A percentile compares a stretch with the other conserved stretches of the same genome.
These are phyloP conservation scores for Trametes polyzona DNA, from an alignment of 1,284 basidiomycete genomes.

Conservation along the genomic window DNA sequence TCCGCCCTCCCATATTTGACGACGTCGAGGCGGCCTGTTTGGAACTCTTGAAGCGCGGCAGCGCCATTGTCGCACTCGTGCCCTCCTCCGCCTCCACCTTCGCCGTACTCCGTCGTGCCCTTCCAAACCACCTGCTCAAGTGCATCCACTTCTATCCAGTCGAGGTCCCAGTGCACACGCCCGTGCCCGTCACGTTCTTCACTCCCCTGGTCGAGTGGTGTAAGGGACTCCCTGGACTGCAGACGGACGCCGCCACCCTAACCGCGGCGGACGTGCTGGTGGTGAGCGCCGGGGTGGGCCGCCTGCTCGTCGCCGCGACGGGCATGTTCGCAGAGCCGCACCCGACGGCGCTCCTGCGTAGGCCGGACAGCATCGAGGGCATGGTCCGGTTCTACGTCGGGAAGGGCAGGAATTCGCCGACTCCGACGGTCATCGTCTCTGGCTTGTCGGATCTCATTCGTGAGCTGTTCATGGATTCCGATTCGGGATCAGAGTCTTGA, in stretches of 20 bases:
- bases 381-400: too few species aligned
- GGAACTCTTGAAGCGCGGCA: background rate
- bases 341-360: background rate
- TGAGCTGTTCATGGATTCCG: too few species aligned
- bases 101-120: background rate
- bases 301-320: background rate
- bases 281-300: background rate
- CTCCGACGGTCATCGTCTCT: too few species aligned
- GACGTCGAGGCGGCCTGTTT: background rate
- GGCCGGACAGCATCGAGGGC: background rate
- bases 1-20: background rate
- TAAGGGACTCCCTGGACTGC: background rate
- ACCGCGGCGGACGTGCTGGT: background rate
- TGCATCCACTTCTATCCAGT: background rate
- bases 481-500: too few species aligned
- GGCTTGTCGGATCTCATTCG: too few species aligned
- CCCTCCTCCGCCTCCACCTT: background rate
- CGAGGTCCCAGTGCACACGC: background rate
- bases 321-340: background rate
- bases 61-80: background rate
- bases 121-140: background rate
- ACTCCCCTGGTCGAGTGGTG: background rate
- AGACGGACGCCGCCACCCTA: too few species aligned
- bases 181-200: background rate
- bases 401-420: too few species aligned